Percentiles rank a stretch among this genome's conserved stretches.
Evolutionary conservation across 2,329 filamentous ascomycete genomes (phyloP).

Genomic region (Cladosporium sp.): DNA sequence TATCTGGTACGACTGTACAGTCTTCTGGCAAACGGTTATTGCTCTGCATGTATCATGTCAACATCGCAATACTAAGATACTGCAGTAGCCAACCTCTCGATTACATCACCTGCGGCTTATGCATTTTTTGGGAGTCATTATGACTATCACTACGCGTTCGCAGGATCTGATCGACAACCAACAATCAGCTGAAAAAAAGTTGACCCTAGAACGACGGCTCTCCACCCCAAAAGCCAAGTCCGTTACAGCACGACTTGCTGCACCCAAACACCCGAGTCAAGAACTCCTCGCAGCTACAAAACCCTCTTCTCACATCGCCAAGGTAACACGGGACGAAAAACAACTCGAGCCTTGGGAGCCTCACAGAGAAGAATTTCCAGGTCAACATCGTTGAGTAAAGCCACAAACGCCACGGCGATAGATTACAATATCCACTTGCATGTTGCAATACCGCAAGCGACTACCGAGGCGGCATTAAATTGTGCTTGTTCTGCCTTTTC

Average conservation of each 20-base stretch:
- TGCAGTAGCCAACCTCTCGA: neutral
- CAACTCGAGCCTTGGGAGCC: neutral
- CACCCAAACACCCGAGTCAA: neutral
- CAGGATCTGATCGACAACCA: slow-evolving; percentile 8
- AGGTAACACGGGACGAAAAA: neutral
- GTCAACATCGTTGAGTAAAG: neutral
- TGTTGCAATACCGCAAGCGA: neutral
- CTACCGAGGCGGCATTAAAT: neutral
- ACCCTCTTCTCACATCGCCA: neutral
- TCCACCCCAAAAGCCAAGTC: slow-evolving; percentile 4
- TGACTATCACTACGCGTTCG: neutral
- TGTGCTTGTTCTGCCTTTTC: neutral
- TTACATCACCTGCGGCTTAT: neutral
- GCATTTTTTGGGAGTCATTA: neutral
- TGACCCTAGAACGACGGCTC: neutral
- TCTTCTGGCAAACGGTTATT: neutral
- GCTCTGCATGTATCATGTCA: neutral
- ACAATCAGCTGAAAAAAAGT: slow-evolving; percentile 4
- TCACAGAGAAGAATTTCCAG: neutral
- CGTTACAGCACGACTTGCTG: neutral
- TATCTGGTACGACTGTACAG: neutral
- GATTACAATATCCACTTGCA: neutral
- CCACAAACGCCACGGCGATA: neutral
- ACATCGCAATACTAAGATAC: neutral
- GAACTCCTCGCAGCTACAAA: neutral